Percentiles rank a stretch among this genome's conserved stretches.
phyloP scores from a whole-genome alignment of 106 monocot genomes.

The Triglochin maritima region DNA sequence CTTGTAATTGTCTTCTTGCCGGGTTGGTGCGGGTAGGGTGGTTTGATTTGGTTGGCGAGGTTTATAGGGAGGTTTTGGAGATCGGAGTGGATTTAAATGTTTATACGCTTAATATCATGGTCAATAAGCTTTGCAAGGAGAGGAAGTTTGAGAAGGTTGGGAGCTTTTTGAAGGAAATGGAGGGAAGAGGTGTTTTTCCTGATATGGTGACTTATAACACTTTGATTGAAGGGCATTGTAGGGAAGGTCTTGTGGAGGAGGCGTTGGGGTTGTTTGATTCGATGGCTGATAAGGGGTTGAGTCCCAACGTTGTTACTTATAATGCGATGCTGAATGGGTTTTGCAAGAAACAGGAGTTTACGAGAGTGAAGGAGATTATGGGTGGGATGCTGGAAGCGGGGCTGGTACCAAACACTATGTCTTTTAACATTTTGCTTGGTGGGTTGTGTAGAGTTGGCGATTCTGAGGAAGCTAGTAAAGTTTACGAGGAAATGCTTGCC shows the following conservation, averaged over 20 bases:
- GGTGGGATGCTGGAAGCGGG: constrained; percentile 28
- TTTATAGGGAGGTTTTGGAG: constrained; percentile 39
- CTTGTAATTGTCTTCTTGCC: constrained; percentile 64
- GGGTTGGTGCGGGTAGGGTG: constrained; percentile 59
- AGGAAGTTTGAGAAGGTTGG: constrained; percentile 34
- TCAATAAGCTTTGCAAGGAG: constrained; percentile 65
- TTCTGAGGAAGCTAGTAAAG: constrained; percentile 27
- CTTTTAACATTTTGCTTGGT: constrained; percentile 67
- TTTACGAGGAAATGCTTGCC: constrained; percentile 44
- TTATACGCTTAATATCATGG: constrained; percentile 81
- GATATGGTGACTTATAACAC: constrained; percentile 83
- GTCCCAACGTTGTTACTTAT: constrained; percentile 48
- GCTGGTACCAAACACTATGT: constrained; percentile 38
- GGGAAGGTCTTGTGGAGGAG: constrained; percentile 37
- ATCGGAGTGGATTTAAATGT: constrained; percentile 37
- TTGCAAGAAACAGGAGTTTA: constrained; percentile 31
- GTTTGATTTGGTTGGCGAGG: constrained; percentile 46
- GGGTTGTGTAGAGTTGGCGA: constrained; percentile 46
- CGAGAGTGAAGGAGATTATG: constrained; percentile 38
- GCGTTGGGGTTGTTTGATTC: constrained; percentile 34
- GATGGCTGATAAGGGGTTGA: constrained; percentile 56
- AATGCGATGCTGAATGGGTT: constrained; percentile 77
- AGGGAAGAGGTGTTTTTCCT: constrained; percentile 49
- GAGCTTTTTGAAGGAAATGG: constrained; percentile 62
- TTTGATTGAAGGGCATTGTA: constrained; percentile 54